phyloP scores from a whole-genome alignment of 1,284 basidiomycete genomes.

The Lentinula novae-zelandiae region DNA sequence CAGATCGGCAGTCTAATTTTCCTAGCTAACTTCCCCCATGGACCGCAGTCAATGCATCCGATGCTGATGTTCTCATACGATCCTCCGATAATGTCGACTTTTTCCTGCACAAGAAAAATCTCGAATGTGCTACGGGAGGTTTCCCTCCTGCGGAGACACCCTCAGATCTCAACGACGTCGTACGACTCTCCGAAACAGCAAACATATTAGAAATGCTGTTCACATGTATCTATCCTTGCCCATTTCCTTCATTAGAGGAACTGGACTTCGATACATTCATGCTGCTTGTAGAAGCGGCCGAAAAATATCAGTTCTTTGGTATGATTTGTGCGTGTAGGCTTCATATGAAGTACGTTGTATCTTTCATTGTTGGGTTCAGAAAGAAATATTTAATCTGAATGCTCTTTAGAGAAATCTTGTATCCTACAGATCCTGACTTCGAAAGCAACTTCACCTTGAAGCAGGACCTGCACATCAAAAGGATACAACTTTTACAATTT shows the following conservation, averaged over 20 bases:
- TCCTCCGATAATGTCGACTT: constrained; percentile 26
- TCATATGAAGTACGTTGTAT: not conserved
- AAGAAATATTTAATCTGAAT: not conserved
- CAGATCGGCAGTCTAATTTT: not conserved
- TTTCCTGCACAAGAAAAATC: constrained; percentile 24
- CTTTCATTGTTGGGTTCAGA: not conserved
- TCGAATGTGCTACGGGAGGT: constrained; percentile 23
- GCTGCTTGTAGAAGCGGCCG: not conserved
- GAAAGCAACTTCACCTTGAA: not conserved
- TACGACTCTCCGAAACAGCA: not conserved
- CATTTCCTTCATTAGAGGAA: not conserved
- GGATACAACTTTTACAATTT: not conserved
- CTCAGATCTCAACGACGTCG: not conserved
- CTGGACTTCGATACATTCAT: not conserved
- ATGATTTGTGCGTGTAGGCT: not conserved
- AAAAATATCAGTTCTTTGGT: constrained; percentile 1
- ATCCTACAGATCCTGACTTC: not conserved
- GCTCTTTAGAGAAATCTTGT: not conserved
- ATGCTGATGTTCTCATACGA: constrained; percentile 25
- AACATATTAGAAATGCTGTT: not conserved
- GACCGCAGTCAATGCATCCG: constrained; percentile 17
- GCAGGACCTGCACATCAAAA: not conserved
- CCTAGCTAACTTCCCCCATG: not conserved
- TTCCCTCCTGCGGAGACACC: constrained; percentile 21
- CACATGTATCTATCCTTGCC: not conserved